Base-by-base conservation (phyloP, 129 eudicot species). In the Flaveria bidentis region DNA sequence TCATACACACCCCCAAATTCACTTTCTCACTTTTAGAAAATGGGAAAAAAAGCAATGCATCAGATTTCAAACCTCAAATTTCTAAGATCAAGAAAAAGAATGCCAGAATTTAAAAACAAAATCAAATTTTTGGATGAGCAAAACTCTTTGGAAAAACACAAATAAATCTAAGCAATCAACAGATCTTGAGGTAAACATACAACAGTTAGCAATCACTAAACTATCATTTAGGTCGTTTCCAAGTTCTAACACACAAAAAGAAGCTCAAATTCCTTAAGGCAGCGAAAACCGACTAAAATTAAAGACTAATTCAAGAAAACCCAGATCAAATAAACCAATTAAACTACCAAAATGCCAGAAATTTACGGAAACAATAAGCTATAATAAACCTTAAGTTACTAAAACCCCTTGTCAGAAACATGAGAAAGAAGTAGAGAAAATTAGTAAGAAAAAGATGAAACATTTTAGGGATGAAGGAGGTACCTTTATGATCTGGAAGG, bases 381-480 rank as follows among this genome's bases (percentile, higher is more conserved):
- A 25, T 28, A 78, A 25, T 28, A 69, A 28, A 57, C 76, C 70
- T 57, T 69, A 56, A n/a, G 9, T 67, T 42, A 39, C 13, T 5
- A 68, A 45, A 77, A 23, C 18, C 73, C 73, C 67, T 63, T 72
- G 46, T 49, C 33, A 46, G 17, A 70, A 58, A 77, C 16, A 23
- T 55, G 8, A 70, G 71, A 58, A 44, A 17, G 50, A 75, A 58
- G 0, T 6, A 36, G 4, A 10, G 14, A 18, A 44, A 80, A 44
- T 33, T 20, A 23, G 20, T 41, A 30, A 50, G 4, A 12, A 66
- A 47, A 50, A 77, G 76, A 72, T 62, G 53, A 16, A 26, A 69
- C 41, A 36, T 36, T 44, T 50, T 62, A 26, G 64, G 71, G 76
- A 71, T 28, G 55, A 76, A 64, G 74, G 61, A 57, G 49, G 77